Base-by-base conservation (phyloP, 805 yeast species). In the Saturnispora ahearnii region DNA sequence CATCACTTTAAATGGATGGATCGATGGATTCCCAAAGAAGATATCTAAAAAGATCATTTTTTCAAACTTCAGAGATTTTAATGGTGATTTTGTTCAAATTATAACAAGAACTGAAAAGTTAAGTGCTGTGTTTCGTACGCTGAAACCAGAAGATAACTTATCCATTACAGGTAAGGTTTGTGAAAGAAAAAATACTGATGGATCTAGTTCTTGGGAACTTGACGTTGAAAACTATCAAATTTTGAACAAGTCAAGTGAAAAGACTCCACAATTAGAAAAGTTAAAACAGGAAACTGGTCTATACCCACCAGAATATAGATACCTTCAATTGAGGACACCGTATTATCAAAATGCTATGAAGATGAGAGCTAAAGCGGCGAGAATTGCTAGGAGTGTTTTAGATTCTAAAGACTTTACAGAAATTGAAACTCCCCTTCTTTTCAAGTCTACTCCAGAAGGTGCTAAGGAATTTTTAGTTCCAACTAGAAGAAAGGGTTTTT, bases 401-500 rank as follows among this genome's bases (percentile, higher is more conserved):
- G 72, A 72, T 38, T 49, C 57, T 0, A 57, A 65, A 18, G 67
- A 67, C 1, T 93, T 93, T 63, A 76, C 77, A 0, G 98, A 93
- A 61, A 74, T 93, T 29, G 99, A 91, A 62, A 93, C 99, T 0
- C 99, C 99, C 1, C 64, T 91, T 6, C 68, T 93, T 29, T 93
- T 93, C 73, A 90, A 93, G 61, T 86, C 96, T 1, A 93, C 99
- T 0, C 99, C 99, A 0, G 99, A 93, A 65, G 99, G 99, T 13
- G 99, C 99, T 1, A 73, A 95, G 36, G 99, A 93, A 66, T 93
- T 91, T 63, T 66, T 93, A 44, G 97, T 93, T 0, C 99, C 99
- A 1, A 87, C 97, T 0, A 74, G 98, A 55, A 68, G 75, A 13
- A 66, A 67, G 2, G 67, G 71, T 28, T 60, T 66, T 18, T 84